Evolutionary conservation across 768 basidiomycete genomes (phyloP), one percentile per base, ranked within the genome.

Genomic region (Lactifluus pinguis): DNA sequence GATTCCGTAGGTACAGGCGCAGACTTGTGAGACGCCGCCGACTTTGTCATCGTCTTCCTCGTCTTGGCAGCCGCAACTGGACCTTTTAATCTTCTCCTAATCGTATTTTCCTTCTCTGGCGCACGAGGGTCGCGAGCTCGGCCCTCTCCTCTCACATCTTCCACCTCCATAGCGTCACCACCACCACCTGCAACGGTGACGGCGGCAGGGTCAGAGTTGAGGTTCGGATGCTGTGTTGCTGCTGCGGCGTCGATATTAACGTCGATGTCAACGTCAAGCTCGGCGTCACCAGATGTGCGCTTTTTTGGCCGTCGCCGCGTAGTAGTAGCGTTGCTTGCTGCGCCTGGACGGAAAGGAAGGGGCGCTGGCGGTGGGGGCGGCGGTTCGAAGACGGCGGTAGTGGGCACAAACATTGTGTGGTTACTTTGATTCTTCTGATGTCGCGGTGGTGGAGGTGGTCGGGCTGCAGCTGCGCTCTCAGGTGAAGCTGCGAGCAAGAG

Each of bases 401-500:
- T 39, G 10, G 15, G 7, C 4, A 42, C 21, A 34, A 36, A 56
- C 9, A 25, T 9, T 6, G 60, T 39, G 13, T n/a, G 11, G 13
- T 34, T 34, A 30, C 34, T 55, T 5, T 17, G 42, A 54, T n/a
- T 32, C 25, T 25, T 5, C 5, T 29, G 29, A 4, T 4, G n/a
- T 17, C 3, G 11, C 14, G 38, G 13, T 3, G 11, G 11, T 39
- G 13, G 57, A 41, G 13, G 54, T 64, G 44, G 65, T 65, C 25
- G 25, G 49, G 34, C 68, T 30, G 25, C 25, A 25, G 54, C 13
- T 14, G 76, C 72, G 53, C 73, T 76, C 39, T 76, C 71, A 5
- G 84, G 84, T 0, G 86, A 87, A 62, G 85, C 75, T 4, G 77
- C 79, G 47, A 91, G 76, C 83, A 85, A 82, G 25, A 91, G 76